A percentile compares a stretch with the other conserved stretches of the same genome.
phyloP scores from a whole-genome alignment of 108 stramenopile species.

The Tribonema minus region DNA sequence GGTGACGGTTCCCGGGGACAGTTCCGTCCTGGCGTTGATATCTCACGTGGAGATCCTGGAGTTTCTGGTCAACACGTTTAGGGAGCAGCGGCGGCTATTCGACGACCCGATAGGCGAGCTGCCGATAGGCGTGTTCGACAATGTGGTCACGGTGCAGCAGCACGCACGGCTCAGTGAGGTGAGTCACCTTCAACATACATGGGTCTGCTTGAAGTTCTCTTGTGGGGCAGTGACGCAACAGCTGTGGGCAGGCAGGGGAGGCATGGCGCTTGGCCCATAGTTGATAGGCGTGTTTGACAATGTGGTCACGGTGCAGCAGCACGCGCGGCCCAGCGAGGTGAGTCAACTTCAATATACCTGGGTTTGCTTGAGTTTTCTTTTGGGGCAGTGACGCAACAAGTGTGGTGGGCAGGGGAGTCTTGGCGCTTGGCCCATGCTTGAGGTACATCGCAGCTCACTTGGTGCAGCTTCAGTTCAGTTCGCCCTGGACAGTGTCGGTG shows the following conservation, averaged over 20 bases:
- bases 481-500: too few relatives aligned
- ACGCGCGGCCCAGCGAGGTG: constrained; percentile 69
- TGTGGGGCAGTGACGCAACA: too few relatives aligned
- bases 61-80: constrained; percentile 84
- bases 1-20: neutral
- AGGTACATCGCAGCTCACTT: too few relatives aligned
- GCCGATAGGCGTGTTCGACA: constrained; percentile 81
- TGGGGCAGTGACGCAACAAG: too few relatives aligned
- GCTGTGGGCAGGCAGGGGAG: too few relatives aligned
- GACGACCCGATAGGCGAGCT: constrained; percentile 85
- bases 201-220: too few relatives aligned
- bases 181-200: too few relatives aligned
- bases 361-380: too few relatives aligned
- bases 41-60: constrained; percentile 29
- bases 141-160: constrained; percentile 68
- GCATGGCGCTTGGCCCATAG: too few relatives aligned
- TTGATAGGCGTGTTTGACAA: constrained; percentile 84
- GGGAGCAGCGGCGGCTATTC: constrained; percentile 87
- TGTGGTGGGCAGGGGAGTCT: too few relatives aligned
- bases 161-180: constrained; percentile 74
- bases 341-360: constrained; percentile 5
- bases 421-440: too few relatives aligned
- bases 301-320: constrained; percentile 67
- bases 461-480: too few relatives aligned
- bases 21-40: constrained; percentile 9